phyloP scores from a whole-genome alignment of 257 asterid genomes.

The Solanum chaucha region DNA sequence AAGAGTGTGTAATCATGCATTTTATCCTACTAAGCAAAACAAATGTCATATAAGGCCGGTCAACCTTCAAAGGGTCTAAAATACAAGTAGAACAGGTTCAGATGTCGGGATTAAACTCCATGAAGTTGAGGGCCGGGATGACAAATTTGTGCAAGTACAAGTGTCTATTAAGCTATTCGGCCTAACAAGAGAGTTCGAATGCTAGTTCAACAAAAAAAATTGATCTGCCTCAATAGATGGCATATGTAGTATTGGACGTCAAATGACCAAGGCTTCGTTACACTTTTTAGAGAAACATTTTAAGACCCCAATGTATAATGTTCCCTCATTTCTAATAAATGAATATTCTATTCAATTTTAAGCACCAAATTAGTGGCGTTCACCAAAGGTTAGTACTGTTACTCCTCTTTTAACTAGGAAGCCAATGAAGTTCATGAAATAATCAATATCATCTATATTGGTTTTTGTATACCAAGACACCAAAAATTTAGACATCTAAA shows the following conservation, averaged over 20 bases:
- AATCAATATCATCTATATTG: background rate
- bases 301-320: background rate
- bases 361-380: background rate
- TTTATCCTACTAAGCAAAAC: background rate
- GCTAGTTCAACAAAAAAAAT: background rate
- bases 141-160: background rate
- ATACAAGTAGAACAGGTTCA: background rate
- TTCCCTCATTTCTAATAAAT: background rate
- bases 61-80: background rate
- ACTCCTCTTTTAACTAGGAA: background rate
- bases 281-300: background rate
- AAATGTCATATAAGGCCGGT: background rate
- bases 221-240: background rate
- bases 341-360: background rate
- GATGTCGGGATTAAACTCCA: background rate
- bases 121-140: background rate
- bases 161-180: background rate
- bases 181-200: background rate
- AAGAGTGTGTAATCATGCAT: background rate
- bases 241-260: background rate
- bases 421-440: background rate
- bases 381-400: background rate
- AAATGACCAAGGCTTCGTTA: background rate
- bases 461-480: background rate
- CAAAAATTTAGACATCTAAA: background rate